Base-by-base conservation (phyloP, 495 filamentous ascomycete genomes). In the Cladorrhinum samala region DNA sequence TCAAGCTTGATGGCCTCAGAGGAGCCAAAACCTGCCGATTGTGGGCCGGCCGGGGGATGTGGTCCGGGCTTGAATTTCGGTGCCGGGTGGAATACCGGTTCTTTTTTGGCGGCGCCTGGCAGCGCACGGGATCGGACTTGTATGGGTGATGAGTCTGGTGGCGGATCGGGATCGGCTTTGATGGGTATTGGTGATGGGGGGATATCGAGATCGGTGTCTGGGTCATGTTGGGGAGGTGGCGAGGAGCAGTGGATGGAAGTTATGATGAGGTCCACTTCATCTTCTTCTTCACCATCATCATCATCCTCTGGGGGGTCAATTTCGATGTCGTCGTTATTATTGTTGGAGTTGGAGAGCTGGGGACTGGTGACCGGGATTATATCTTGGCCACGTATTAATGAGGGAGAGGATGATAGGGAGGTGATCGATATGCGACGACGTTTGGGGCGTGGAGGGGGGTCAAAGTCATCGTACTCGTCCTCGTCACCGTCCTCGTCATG, bases 51-150 rank as follows among this genome's bases (percentile, higher is more conserved):
- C n/a, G n/a, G n/a, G n/a, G n/a, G n/a, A n/a, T n/a, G n/a, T n/a
- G n/a, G n/a, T n/a, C n/a, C n/a, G n/a, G n/a, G n/a, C n/a, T 69
- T 76, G 63, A 76, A 76, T 38, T 69, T 69, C 16, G 71, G 72
- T 1, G 66, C 64, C 45, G 60, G 59, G 38, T 64, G 66, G 48
- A 72, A 71, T 2, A 56, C 60, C 1, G 71, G 66, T 37, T 69
- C 27, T 11, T 33, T 33, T 20, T 33, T 16, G 21, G 5, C 21
- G 2, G 60, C 13, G 45, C 44, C 17, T 33, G 18, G 24, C 20
- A 1, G 18, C 16, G 42, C 43, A 49, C 20, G 23, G 19, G 23
- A 48, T 45, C 33, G 42, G 44, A 17, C 52, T 50, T 25, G 24
- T 49, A 19, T 21, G 46, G 11, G 8, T 3, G 42, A 39, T 49